These are phyloP conservation scores for Solanum sparsipilum DNA, from an alignment of 257 asterid genomes.

Conservation along the genomic window DNA sequence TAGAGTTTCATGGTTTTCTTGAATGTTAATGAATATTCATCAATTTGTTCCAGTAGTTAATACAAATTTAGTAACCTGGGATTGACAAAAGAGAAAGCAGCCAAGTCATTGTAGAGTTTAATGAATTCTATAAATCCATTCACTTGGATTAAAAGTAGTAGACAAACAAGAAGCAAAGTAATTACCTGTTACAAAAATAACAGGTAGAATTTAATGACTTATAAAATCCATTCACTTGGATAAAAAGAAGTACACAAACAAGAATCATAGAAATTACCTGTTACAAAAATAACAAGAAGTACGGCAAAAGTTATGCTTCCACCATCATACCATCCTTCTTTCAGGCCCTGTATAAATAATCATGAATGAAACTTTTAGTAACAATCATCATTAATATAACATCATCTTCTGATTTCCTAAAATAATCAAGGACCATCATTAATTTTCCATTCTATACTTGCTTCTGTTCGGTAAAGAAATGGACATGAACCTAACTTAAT, in stretches of 20 bases:
- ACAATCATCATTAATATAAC: not conserved
- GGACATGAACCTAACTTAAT: not conserved
- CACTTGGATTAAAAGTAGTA: not conserved
- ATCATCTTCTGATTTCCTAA: not conserved
- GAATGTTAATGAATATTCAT: not conserved
- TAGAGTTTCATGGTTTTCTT: not conserved
- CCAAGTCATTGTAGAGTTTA: not conserved
- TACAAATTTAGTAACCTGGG: not conserved
- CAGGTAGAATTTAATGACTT: slow-evolving; percentile 14
- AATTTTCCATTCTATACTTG: not conserved
- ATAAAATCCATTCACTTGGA: not conserved
- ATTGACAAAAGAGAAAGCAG: not conserved
- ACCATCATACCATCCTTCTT: slow-evolving; percentile 97
- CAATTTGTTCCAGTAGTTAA: not conserved
- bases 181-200: slow-evolving; percentile 71
- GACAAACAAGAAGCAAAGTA: not conserved
- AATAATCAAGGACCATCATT: not conserved
- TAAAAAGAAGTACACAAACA: not conserved
- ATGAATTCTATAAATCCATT: not conserved
- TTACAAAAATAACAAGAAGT: slow-evolving; percentile 80
- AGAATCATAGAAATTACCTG: slow-evolving; percentile 35
- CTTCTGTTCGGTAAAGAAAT: not conserved
- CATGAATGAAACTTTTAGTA: not conserved
- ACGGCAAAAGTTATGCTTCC: slow-evolving; percentile 96
- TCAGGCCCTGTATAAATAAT: slow-evolving; percentile 43